Conservation (phyloP, 371 early-diverging fungal genomes). For the Apophysomyces elegans region DNA sequence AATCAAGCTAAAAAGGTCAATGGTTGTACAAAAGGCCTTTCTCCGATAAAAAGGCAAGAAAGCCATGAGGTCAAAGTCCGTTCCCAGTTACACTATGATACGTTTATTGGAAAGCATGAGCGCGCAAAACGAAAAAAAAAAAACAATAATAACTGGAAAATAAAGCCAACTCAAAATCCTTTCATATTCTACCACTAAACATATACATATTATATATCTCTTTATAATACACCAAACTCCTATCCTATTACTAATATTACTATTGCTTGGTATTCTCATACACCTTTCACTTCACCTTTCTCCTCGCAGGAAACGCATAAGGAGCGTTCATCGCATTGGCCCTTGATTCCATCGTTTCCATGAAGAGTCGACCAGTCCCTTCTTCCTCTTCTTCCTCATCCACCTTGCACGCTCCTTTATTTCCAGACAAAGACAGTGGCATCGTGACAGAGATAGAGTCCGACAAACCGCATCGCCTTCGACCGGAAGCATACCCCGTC, state of each 20-base stretch:
- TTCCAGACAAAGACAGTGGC: conserved; percentile 45
- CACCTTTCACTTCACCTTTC: too few species aligned
- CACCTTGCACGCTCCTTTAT: conserved; percentile 8
- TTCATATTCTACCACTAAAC: neutral
- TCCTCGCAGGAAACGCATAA: conserved; percentile 1
- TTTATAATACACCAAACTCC: neutral
- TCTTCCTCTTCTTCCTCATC: conserved; percentile 7
- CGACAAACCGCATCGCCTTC: conserved; percentile 19
- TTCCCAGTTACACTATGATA: conserved; percentile 7
- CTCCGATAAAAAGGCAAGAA: conserved; percentile 6
- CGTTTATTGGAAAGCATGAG: conserved; percentile 9
- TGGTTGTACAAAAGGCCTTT: neutral
- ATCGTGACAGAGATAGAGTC: conserved; percentile 43
- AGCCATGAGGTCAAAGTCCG: conserved; percentile 9
- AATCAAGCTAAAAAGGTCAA: too few species aligned
- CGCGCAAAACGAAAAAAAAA: conserved; percentile 1
- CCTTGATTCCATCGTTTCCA: conserved; percentile 8
- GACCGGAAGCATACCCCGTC: conserved; percentile 16
- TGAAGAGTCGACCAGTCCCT: conserved; percentile 9
- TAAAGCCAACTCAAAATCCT: neutral
- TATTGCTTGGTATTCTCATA: too few species aligned
- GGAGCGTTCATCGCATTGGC: neutral
- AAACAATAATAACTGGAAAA: neutral
- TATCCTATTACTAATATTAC: too few species aligned
- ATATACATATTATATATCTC: neutral